Conservation (phyloP, 2,329 filamentous ascomycete genomes). For the Hirsutella minnesotensis region DNA sequence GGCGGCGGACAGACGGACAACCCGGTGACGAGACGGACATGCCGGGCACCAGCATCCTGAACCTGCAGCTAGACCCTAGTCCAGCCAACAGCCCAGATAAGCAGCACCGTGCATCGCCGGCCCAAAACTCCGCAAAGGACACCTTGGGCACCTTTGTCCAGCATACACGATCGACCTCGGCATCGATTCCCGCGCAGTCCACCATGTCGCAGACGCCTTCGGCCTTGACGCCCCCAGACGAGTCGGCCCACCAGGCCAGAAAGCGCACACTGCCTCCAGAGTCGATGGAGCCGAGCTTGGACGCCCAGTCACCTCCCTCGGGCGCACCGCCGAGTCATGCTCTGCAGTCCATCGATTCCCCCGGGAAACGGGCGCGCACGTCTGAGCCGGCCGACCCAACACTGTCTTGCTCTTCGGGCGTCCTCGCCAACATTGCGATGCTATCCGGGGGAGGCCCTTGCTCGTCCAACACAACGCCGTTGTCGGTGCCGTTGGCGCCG, state of each 20-base stretch:
- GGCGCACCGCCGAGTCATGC: conserved; percentile 22
- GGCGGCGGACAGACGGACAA: conserved; percentile 34
- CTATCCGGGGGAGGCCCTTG: background rate
- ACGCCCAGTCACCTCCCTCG: conserved; percentile 11
- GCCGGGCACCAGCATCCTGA: conserved; percentile 34
- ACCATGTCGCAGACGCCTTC: conserved; percentile 22
- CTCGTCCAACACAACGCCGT: conserved; percentile 5
- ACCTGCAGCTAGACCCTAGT: conserved; percentile 25
- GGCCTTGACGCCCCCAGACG: conserved; percentile 44
- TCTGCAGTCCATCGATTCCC: conserved; percentile 16
- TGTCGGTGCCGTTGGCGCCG: background rate
- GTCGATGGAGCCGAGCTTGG: conserved; percentile 7
- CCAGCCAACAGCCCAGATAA: conserved; percentile 15
- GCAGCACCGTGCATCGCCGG: conserved; percentile 13
- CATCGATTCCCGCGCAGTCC: conserved; percentile 25
- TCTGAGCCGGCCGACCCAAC: conserved; percentile 11
- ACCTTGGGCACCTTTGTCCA: conserved; percentile 10
- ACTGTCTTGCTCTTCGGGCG: background rate
- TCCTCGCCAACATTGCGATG: background rate
- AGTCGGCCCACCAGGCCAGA: conserved; percentile 29
- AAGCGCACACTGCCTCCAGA: conserved; percentile 26
- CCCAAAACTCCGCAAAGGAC: conserved; percentile 16
- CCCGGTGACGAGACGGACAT: conserved; percentile 34
- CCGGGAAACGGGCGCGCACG: conserved; percentile 21
- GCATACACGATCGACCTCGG: conserved; percentile 16